Evolutionary conservation across 225 moss, liverwort and hornwort species (phyloP), one percentile per base, ranked within the genome.

Genomic region (Rhytidiadelphus loreus): DNA sequence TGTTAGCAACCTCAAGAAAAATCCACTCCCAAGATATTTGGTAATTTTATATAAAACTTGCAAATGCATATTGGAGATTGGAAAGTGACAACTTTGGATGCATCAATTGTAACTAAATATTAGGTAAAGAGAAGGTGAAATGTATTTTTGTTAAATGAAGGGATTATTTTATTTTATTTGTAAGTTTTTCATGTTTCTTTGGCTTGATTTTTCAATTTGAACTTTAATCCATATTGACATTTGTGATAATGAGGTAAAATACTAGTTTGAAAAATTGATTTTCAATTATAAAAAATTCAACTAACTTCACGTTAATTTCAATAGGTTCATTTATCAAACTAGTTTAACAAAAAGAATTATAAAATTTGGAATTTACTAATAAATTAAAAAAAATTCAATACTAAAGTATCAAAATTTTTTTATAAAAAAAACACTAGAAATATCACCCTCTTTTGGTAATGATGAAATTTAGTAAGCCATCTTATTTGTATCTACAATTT

Each of bases 1-100:
- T 0, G 0, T 35, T 35, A 8, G 1, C 3, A 52, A 33, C 21
- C 3, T 75, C 8, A 52, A 52, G 2, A 75, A 32, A 46, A 75
- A 52, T 33, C 32, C 13, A 75, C n/a, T 52, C 5, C 22, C 1
- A 8, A 50, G 1, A 33, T 35, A 52, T 50, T 32, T 75, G 21
- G 5, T 75, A 52, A 52, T 52, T 52, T 76, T 5, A 3, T 22
- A 52, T 52, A 2, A 52, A 76, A 76, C 0, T 35, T 76, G 0
- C 30, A 46, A 46, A 46, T 46, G 29, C 46, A 6, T 10, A 28
- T 72, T 2, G 0, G 11, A 44, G 46, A 46, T 29, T 46, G 1
- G 2, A 29, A 72, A 17, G 29, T 17, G 1, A 30, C 17, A 29
- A 44, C 6, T 73, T 73, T 30, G 5, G 32, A 48, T 73, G 16